A percentile compares a stretch with the other conserved stretches of the same genome.
Conservation (phyloP, 2,329 filamentous ascomycete genomes). For the Monilinia polystroma region DNA sequence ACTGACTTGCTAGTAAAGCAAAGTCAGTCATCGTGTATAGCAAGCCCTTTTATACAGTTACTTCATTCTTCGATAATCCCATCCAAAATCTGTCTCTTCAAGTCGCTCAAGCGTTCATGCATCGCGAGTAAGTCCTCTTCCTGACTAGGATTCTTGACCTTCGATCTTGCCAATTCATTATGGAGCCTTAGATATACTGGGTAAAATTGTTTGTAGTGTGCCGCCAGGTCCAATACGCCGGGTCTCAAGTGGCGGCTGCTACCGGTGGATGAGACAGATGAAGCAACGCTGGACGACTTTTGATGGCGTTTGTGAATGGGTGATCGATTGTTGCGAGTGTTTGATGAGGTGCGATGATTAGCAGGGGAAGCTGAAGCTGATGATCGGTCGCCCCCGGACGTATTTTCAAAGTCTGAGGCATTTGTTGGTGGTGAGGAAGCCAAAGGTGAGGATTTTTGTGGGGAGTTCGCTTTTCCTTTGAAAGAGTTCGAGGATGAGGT, state of each 20-base stretch:
- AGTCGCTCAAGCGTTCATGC: constrained; percentile 52
- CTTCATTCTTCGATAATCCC: constrained; percentile 30
- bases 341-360: constrained; percentile 19
- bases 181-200: constrained; percentile 58
- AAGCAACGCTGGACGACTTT: constrained; percentile 38
- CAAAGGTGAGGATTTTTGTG: constrained; percentile 62
- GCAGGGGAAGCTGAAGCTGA: constrained; percentile 36
- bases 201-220: constrained; percentile 56
- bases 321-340: constrained; percentile 32
- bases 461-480: constrained; percentile 53
- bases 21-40: background rate
- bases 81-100: constrained; percentile 56
- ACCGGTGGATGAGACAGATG: constrained; percentile 34
- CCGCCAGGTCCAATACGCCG: constrained; percentile 54
- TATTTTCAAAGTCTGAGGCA: constrained; percentile 58
- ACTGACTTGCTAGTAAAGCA: background rate
- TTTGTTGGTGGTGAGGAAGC: constrained; percentile 66
- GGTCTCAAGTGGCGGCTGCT: constrained; percentile 43
- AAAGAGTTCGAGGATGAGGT: constrained; percentile 42
- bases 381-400: constrained; percentile 33
- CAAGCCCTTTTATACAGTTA: background rate
- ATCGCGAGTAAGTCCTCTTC: constrained; percentile 53
- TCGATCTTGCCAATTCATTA: constrained; percentile 48
- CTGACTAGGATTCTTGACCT: constrained; percentile 51
- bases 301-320: constrained; percentile 39